A percentile compares a stretch with the other conserved stretches of the same genome.
Conservation (phyloP, 2,329 filamentous ascomycete genomes). For the Monilinia fructigena region DNA sequence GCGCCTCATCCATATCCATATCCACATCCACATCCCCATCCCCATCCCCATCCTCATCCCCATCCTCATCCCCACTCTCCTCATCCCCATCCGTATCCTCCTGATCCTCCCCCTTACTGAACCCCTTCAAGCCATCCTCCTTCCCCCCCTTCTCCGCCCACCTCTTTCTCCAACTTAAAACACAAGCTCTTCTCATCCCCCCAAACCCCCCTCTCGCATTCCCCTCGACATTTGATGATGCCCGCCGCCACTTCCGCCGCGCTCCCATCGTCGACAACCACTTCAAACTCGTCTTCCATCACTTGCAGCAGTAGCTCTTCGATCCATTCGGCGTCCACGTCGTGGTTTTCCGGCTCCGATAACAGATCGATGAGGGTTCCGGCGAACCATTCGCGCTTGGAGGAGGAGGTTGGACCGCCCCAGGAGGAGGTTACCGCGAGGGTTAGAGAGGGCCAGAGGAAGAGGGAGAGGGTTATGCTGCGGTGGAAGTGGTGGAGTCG, state of each 20-base stretch:
- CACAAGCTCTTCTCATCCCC: constrained; percentile 64
- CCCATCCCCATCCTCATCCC: constrained; percentile 50
- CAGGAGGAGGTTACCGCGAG: constrained; percentile 84
- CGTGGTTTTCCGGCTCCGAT: constrained; percentile 46
- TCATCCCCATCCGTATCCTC: constrained; percentile 59
- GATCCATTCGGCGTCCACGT: constrained; percentile 73
- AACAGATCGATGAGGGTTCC: constrained; percentile 84
- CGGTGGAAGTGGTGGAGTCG: constrained; percentile 75
- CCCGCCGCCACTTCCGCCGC: constrained; percentile 69
- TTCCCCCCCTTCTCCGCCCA: constrained; percentile 63
- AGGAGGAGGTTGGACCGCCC: constrained; percentile 77
- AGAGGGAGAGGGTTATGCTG: constrained; percentile 77
- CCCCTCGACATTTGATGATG: constrained; percentile 68
- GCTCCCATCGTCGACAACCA: constrained; percentile 87
- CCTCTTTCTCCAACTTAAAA: constrained; percentile 58
- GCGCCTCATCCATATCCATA: constrained; percentile 72
- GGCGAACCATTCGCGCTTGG: constrained; percentile 97
- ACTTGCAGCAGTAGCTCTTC: constrained; percentile 84
- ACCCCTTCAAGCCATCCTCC: constrained; percentile 48
- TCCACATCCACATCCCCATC: constrained; percentile 56
- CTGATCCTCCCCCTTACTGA: constrained; percentile 54
- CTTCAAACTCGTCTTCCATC: constrained; percentile 94
- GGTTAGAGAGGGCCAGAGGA: constrained; percentile 84
- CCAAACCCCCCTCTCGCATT: constrained; percentile 58
- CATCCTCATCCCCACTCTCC: constrained; percentile 50